Evolutionary conservation across 768 basidiomycete genomes (phyloP).

Genomic region (Trametes sanguinea): DNA sequence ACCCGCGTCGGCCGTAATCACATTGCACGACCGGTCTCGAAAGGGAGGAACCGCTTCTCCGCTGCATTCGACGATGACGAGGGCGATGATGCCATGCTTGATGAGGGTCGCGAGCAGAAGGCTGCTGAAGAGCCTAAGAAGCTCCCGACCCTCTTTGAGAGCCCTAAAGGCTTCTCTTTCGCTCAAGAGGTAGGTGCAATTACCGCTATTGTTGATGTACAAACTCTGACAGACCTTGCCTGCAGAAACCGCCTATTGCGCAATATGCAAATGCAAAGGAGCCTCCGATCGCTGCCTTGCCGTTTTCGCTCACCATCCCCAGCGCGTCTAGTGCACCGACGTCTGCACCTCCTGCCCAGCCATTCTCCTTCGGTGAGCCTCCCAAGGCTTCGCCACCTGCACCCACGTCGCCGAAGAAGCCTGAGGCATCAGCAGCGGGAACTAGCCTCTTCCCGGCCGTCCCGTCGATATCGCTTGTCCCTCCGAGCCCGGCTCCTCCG

Average conservation of each 20-base stretch:
- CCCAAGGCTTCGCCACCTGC: slow-evolving; percentile 22
- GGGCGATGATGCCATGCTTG: slow-evolving; percentile 36
- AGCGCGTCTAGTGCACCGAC: slow-evolving; percentile 17
- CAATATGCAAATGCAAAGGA: slow-evolving; percentile 56
- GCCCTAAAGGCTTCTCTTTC: slow-evolving; percentile 68
- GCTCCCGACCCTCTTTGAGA: slow-evolving; percentile 53
- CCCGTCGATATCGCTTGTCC: slow-evolving; percentile 33
- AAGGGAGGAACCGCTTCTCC: slow-evolving; percentile 60
- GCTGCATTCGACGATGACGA: slow-evolving; percentile 59
- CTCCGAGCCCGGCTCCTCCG: slow-evolving; percentile 31
- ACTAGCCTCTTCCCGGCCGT: slow-evolving; percentile 19
- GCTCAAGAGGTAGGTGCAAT: slow-evolving; percentile 53
- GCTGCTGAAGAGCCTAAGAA: slow-evolving; percentile 45
- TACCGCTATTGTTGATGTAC: neutral
- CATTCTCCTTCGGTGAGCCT: slow-evolving; percentile 22
- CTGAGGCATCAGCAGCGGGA: slow-evolving; percentile 8
- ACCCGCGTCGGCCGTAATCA: slow-evolving; percentile 58
- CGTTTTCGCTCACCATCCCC: slow-evolving; percentile 59
- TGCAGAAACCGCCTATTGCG: slow-evolving; percentile 34
- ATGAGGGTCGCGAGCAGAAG: slow-evolving; percentile 40
- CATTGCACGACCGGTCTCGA: slow-evolving; percentile 49
- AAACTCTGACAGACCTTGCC: neutral
- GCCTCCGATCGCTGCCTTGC: slow-evolving; percentile 63
- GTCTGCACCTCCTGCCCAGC: slow-evolving; percentile 23
- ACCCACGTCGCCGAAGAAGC: neutral